A percentile compares a stretch with the other conserved stretches of the same genome.
phyloP scores from a whole-genome alignment of 768 basidiomycete genomes.

The Filobasidium wieringae region DNA sequence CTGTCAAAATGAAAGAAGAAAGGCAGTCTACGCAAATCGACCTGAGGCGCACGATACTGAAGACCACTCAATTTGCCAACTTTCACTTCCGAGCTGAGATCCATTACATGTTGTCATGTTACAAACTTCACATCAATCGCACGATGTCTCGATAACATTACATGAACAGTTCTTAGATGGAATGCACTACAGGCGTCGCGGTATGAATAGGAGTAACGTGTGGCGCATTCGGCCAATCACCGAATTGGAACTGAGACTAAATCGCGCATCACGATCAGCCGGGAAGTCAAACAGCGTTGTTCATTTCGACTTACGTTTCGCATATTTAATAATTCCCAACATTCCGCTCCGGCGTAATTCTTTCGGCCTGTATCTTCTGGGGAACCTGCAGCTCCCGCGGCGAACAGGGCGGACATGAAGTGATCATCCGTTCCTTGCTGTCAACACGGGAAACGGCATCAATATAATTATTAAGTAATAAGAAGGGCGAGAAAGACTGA shows the following conservation, averaged over 20 bases:
- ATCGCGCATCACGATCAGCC: not conserved
- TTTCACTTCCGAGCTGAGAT: too few relatives aligned
- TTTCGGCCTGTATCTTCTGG: constrained; percentile 13
- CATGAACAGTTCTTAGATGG: too few relatives aligned
- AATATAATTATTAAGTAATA: not conserved
- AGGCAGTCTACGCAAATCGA: too few relatives aligned
- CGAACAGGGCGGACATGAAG: constrained; percentile 21
- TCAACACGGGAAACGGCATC: not conserved
- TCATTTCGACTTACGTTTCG: constrained; percentile 10
- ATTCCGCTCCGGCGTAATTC: constrained; percentile 21
- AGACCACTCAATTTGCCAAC: too few relatives aligned
- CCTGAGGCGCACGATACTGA: too few relatives aligned
- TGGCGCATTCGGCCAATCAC: constrained; percentile 15
- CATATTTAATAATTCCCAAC: constrained; percentile 25
- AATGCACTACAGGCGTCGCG: constrained; percentile 2
- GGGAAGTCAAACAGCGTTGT: too few relatives aligned
- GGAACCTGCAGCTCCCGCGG: constrained; percentile 18
- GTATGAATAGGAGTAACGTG: constrained; percentile 6
- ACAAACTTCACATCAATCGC: too few relatives aligned
- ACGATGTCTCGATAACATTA: too few relatives aligned
- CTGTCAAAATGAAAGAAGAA: too few relatives aligned
- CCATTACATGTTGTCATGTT: too few relatives aligned
- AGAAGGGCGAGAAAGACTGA: not conserved
- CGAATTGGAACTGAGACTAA: constrained; percentile 20
- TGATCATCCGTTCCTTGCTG: constrained; percentile 27